These are phyloP conservation scores for Cystobasidium ongulense DNA, from an alignment of 768 basidiomycete genomes.

Conservation along the genomic window DNA sequence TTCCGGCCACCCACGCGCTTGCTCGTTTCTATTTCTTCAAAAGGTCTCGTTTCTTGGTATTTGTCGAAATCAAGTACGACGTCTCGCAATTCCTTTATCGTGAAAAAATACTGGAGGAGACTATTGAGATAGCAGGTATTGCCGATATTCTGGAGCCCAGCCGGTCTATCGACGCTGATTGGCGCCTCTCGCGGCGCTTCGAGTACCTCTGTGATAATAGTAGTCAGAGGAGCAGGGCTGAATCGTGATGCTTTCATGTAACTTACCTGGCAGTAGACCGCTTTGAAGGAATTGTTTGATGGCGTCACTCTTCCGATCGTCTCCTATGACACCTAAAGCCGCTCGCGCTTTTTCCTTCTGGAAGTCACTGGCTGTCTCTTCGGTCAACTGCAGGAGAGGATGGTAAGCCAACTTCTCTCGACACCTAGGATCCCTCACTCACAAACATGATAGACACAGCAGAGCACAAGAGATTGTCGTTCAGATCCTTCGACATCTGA, in stretches of 20 bases:
- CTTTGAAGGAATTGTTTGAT: constrained; percentile 59
- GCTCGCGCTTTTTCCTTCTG: constrained; percentile 51
- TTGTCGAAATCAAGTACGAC: constrained; percentile 64
- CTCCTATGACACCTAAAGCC: constrained; percentile 55
- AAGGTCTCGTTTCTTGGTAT: constrained; percentile 15
- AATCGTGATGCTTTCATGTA: background rate
- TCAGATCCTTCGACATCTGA: constrained; percentile 59
- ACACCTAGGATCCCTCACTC: constrained; percentile 48
- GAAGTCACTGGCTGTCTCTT: constrained; percentile 6
- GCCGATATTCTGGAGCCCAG: constrained; percentile 74
- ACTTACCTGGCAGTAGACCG: constrained; percentile 52
- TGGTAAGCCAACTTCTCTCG: no score
- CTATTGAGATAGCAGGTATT: constrained; percentile 98
- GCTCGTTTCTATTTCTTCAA: constrained; percentile 51
- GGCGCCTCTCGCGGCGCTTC: constrained; percentile 23
- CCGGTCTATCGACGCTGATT: constrained; percentile 55
- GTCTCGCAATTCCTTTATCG: constrained; percentile 79
- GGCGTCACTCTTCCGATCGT: constrained; percentile 63
- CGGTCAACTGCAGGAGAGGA: constrained; percentile 26
- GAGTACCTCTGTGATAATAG: constrained; percentile 47
- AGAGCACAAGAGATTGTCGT: constrained; percentile 68
- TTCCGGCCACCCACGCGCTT: constrained; percentile 81
- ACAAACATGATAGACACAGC: constrained; percentile 57
- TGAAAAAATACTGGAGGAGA: constrained; percentile 88
- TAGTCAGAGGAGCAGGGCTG: constrained; percentile 42